Conservation (phyloP, 495 filamentous ascomycete genomes). For the Penicillium odoratum region DNA sequence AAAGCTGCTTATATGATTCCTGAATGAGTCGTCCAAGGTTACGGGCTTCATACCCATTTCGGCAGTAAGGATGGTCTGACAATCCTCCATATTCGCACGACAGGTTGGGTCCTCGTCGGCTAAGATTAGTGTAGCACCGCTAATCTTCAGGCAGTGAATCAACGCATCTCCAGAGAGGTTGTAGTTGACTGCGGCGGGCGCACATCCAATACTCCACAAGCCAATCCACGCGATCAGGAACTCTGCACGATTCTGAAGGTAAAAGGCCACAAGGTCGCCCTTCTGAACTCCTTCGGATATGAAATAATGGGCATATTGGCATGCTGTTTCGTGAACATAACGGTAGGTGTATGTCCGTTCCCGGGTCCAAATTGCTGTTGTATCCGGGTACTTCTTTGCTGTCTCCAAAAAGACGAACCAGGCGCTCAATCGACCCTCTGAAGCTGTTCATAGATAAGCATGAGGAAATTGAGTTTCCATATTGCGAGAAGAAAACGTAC, state of each 20-base stretch:
- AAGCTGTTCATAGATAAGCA: slow-evolving; percentile 32
- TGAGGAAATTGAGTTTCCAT: neutral
- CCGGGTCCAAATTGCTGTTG: slow-evolving; percentile 67
- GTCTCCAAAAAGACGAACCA: slow-evolving; percentile 68
- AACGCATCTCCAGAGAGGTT: slow-evolving; percentile 65
- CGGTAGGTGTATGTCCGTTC: slow-evolving; percentile 62
- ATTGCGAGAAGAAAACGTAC: slow-evolving; percentile 22
- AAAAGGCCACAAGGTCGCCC: slow-evolving; percentile 68
- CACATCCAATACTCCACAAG: slow-evolving; percentile 62
- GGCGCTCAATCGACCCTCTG: slow-evolving; percentile 51
- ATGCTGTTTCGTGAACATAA: slow-evolving; percentile 53
- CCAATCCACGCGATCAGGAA: slow-evolving; percentile 67
- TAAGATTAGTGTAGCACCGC: slow-evolving; percentile 57
- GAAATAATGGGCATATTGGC: slow-evolving; percentile 68
- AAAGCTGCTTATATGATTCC: slow-evolving; percentile 47
- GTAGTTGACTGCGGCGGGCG: slow-evolving; percentile 72
- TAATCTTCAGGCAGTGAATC: slow-evolving; percentile 67
- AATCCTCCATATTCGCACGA: slow-evolving; percentile 55
- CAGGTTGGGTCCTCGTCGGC: slow-evolving; percentile 64
- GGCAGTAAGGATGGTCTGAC: slow-evolving; percentile 43
- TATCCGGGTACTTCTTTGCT: slow-evolving; percentile 46
- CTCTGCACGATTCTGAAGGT: slow-evolving; percentile 66
- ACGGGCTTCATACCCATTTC: slow-evolving; percentile 56
- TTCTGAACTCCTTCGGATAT: slow-evolving; percentile 57
- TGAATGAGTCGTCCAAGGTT: slow-evolving; percentile 48